These are phyloP conservation scores for Abrus pulchellus DNA, from an alignment of 306 rosid species.

Conservation along the genomic window DNA sequence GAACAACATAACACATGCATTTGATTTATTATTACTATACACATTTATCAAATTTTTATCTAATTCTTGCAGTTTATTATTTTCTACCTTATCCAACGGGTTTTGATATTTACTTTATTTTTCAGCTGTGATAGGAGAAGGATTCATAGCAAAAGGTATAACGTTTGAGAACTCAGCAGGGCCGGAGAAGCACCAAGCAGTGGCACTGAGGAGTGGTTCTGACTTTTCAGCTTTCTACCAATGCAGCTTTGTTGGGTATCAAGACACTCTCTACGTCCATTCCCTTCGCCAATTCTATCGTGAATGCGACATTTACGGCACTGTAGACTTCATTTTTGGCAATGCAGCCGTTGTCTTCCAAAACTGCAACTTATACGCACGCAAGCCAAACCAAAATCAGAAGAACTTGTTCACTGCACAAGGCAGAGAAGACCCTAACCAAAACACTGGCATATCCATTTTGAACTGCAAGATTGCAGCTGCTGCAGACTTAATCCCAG, in stretches of 20 bases:
- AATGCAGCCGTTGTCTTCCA: slow-evolving; percentile 81
- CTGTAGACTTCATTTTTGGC: slow-evolving; percentile 86
- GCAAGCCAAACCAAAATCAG: slow-evolving; percentile 71
- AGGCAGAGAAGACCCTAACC: slow-evolving; percentile 84
- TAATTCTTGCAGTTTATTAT: not conserved
- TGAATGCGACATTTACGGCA: slow-evolving; percentile 84
- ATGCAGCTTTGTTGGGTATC: slow-evolving; percentile 88
- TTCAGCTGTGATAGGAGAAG: slow-evolving; percentile 75
- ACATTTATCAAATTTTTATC: not conserved
- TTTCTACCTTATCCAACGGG: too few relatives aligned
- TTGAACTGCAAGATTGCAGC: slow-evolving; percentile 74
- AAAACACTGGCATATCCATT: slow-evolving; percentile 84
- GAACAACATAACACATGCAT: too few relatives aligned
- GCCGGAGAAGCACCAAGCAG: slow-evolving; percentile 89
- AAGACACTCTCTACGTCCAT: slow-evolving; percentile 88
- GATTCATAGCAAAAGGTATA: slow-evolving; percentile 86
- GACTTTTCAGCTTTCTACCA: slow-evolving; percentile 78
- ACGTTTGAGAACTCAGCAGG: slow-evolving; percentile 89
- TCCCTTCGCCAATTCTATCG: slow-evolving; percentile 89
- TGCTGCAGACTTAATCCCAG: slow-evolving; percentile 65
- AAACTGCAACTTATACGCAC: slow-evolving; percentile 78
- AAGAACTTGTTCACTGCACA: slow-evolving; percentile 85
- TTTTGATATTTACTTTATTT: not conserved
- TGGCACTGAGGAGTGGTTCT: slow-evolving; percentile 74
- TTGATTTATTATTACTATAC: too few relatives aligned